A percentile compares a stretch with the other conserved stretches of the same genome.
Evolutionary conservation across 441 rosid species (phyloP).

Genomic region (Breynia disticha): DNA sequence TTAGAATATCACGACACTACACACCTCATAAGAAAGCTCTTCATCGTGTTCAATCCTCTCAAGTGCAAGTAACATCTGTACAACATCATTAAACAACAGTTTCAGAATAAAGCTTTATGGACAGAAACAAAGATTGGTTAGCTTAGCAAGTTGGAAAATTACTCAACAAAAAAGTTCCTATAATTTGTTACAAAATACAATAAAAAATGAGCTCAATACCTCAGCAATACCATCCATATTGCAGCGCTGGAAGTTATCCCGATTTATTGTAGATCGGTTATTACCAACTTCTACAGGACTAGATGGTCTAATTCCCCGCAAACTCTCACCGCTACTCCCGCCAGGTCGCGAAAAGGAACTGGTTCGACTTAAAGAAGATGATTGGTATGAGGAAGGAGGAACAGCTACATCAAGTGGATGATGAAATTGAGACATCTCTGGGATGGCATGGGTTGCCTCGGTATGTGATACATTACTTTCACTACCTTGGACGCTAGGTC

Average conservation of each 20-base stretch:
- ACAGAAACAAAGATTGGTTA: too few relatives aligned
- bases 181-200: neutral
- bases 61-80: slow-evolving; percentile 67
- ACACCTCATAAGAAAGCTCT: slow-evolving; percentile 75
- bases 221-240: slow-evolving; percentile 86
- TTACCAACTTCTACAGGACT: slow-evolving; percentile 51
- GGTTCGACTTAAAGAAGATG: slow-evolving; percentile 23
- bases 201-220: slow-evolving; percentile 30
- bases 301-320: slow-evolving; percentile 33
- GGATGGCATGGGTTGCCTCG: slow-evolving; percentile 23
- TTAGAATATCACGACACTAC: slow-evolving; percentile 15
- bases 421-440: slow-evolving; percentile 39
- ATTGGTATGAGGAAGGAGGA: slow-evolving; percentile 24
- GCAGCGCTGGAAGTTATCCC: slow-evolving; percentile 46
- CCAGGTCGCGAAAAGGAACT: slow-evolving; percentile 26
- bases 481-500: slow-evolving; percentile 37
- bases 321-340: slow-evolving; percentile 29
- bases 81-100: slow-evolving; percentile 11
- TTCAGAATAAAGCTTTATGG: neutral
- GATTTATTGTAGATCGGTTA: slow-evolving; percentile 32
- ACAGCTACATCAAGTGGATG: slow-evolving; percentile 31
- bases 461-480: slow-evolving; percentile 30
- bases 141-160: too few relatives aligned
- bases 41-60: slow-evolving; percentile 86
- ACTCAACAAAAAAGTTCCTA: neutral